phyloP scores from a whole-genome alignment of 2,329 filamentous ascomycete species.

The Phialophora macrospora region DNA sequence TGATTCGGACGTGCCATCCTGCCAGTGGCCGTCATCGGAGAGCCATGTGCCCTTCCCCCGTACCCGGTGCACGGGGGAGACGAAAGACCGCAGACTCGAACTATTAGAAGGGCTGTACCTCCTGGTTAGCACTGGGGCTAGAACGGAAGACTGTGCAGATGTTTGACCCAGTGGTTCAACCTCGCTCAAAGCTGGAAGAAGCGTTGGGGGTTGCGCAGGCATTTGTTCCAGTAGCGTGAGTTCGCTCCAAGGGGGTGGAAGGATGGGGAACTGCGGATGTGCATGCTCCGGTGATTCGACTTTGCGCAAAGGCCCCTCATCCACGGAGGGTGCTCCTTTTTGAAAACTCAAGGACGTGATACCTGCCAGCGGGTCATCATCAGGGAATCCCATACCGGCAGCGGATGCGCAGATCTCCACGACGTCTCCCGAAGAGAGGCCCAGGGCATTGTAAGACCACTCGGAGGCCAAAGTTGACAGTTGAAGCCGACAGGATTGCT shows the following conservation, averaged over 20 bases:
- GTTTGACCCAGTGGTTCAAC: not conserved
- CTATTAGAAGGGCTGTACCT: not conserved
- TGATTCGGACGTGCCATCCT: not conserved
- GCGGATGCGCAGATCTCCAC: not conserved
- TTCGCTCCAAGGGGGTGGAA: not conserved
- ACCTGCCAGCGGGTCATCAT: not conserved
- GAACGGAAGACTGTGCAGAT: not conserved
- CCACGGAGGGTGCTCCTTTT: not conserved
- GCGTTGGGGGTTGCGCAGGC: not conserved
- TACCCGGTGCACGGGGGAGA: not conserved
- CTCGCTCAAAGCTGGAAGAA: not conserved
- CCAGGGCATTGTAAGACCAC: not conserved
- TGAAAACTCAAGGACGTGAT: not conserved
- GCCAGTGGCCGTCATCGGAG: not conserved
- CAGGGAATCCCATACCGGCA: not conserved
- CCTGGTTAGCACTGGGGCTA: not conserved
- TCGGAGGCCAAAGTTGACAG: fast-evolving
- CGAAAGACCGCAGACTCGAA: not conserved
- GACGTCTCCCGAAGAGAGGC: too few relatives aligned
- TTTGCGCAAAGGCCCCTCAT: not conserved
- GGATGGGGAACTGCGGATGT: not conserved
- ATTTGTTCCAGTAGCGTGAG: not conserved
- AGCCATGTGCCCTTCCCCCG: not conserved
- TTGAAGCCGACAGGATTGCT: not conserved
- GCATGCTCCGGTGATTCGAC: too few relatives aligned